These are phyloP conservation scores for Dictyostelium capitatum DNA, from an alignment of 78 protist species.

Conservation along the genomic window DNA sequence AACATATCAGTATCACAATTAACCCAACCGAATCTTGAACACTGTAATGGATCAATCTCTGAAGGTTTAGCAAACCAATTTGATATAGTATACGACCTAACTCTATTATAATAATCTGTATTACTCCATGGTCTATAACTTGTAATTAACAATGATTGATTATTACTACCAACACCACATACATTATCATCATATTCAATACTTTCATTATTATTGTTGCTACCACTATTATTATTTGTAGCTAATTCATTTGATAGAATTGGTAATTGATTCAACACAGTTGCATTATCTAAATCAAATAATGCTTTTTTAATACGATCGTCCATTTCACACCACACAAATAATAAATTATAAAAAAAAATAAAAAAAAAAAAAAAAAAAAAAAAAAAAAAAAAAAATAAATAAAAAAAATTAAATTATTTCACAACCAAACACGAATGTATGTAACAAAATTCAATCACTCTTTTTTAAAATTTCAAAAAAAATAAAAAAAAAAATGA, in stretches of 20 bases:
- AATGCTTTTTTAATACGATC: slow-evolving; percentile 44
- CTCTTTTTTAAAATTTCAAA: too few species aligned
- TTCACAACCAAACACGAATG: too few species aligned
- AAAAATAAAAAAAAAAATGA: too few species aligned
- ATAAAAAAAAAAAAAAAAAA: not conserved
- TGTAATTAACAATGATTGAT: not conserved
- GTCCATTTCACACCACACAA: not conserved
- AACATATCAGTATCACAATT: slow-evolving; percentile 76
- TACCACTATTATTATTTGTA: not conserved
- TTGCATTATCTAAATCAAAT: slow-evolving; percentile 53
- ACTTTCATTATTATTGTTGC: not conserved
- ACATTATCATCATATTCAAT: not conserved
- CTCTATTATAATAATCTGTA: slow-evolving; percentile 52
- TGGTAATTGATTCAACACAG: slow-evolving; percentile 37
- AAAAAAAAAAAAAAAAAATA: not conserved
- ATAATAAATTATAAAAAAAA: not conserved
- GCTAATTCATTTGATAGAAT: not conserved
- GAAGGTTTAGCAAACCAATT: slow-evolving; percentile 78
- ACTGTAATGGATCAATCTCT: slow-evolving; percentile 52
- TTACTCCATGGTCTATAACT: slow-evolving; percentile 57
- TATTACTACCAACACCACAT: not conserved
- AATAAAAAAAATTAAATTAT: not conserved
- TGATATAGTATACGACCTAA: slow-evolving; percentile 26
- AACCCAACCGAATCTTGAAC: slow-evolving; percentile 76
- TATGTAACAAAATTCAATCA: too few species aligned